Base-by-base conservation (phyloP, 805 yeast species). In the Pichia californica region DNA sequence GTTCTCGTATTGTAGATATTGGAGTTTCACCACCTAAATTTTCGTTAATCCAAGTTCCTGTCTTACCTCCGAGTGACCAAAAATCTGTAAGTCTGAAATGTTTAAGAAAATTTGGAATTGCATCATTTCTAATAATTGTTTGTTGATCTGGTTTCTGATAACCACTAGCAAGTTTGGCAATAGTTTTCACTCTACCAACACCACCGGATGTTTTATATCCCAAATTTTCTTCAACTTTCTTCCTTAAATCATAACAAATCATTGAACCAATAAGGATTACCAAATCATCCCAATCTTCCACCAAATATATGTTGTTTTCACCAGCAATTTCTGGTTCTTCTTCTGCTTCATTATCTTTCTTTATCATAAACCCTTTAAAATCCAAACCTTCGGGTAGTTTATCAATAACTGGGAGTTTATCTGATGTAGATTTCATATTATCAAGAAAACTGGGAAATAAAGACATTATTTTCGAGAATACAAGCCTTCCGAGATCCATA, bases 131-230 rank as follows among this genome's bases (percentile, higher is more conserved):
- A 0, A 93, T 70, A 3, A 86, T 70, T 0, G 97, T 87, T 58
- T 93, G 98, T 34, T 80, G 77, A 58, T 87, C 79, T 0, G 99
- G 99, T 55, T 93, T 93, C 38, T 74, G 73, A 55, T 70, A 81
- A 7, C 88, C 94, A 15, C 94, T 87, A 0, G 95, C 96, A 13
- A 93, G 63, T 58, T 93, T 93, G 1, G 96, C 88, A 13, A 89
- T 61, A 2, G 81, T 77, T 58, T 88, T 88, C 35, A 79, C 84
- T 14, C 82, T 67, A 0, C 85, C 83, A 1, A 93, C 62, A 0
- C 99, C 99, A 18, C 94, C 89, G 0, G 97, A 88, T 0, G 97
- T 88, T 0, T 91, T 86, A 57, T 86, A 93, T 3, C 84, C 83
- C 34, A 91, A 63, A 21, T 70, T 73, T 1, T 67, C 55, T 47